These are phyloP conservation scores for Pichia sp. DNA, from an alignment of 1,139 yeast genomes.

Conservation along the genomic window DNA sequence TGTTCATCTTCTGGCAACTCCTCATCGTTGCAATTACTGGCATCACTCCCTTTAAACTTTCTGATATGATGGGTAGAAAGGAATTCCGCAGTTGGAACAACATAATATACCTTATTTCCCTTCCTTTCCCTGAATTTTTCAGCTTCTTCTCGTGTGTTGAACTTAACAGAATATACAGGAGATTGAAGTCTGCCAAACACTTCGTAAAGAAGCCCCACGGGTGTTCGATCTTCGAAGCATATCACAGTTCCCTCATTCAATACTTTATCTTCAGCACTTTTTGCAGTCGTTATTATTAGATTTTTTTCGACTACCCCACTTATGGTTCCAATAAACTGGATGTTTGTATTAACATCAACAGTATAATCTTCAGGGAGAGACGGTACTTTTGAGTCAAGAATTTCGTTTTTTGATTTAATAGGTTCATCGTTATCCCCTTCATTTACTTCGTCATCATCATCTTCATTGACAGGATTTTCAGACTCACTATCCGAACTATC, in stretches of 20 bases:
- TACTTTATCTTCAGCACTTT: constrained; percentile 82
- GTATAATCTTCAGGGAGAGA: constrained; percentile 62
- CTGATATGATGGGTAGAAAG: constrained; percentile 70
- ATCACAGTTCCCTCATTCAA: constrained; percentile 77
- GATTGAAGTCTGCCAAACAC: constrained; percentile 84
- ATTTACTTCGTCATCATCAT: constrained; percentile 34
- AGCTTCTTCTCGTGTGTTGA: constrained; percentile 51
- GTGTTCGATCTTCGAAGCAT: constrained; percentile 66
- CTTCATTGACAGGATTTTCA: constrained; percentile 18
- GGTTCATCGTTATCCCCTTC: constrained; percentile 50
- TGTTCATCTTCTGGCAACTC: constrained; percentile 90
- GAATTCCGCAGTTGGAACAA: constrained; percentile 77
- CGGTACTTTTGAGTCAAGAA: constrained; percentile 64
- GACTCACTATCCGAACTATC: constrained; percentile 10
- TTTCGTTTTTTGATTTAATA: constrained; percentile 73
- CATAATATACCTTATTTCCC: constrained; percentile 66
- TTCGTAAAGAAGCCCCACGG: constrained; percentile 83
- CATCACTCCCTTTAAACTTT: constrained; percentile 81
- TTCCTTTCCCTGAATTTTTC: constrained; percentile 41
- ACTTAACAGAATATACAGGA: constrained; percentile 79
- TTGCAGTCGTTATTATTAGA: constrained; percentile 65
- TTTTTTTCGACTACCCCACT: constrained; percentile 67
- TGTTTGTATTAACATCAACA: constrained; percentile 55
- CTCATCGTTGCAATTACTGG: constrained; percentile 91
- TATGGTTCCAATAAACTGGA: constrained; percentile 72